These are phyloP conservation scores for Ganoderma resinaceum DNA, from an alignment of 1,284 basidiomycete genomes.

Conservation along the genomic window DNA sequence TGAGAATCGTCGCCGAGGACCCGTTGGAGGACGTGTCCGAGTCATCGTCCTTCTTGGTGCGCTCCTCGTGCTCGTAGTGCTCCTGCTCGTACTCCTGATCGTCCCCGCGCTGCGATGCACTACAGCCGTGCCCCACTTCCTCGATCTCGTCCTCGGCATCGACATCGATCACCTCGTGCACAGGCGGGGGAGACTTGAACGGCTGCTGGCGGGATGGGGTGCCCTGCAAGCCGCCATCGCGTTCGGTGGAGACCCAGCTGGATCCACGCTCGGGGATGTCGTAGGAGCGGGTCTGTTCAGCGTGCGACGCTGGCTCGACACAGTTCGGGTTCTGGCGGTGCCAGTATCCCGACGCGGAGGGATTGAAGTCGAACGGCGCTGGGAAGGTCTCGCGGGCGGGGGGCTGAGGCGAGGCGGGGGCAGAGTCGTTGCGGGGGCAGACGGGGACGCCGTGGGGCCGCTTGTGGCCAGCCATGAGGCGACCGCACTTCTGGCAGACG, in stretches of 20 bases:
- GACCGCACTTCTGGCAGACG: conserved; percentile 38
- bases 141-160: conserved; percentile 11
- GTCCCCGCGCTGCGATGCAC: not conserved
- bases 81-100: not conserved
- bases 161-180: conserved; percentile 15
- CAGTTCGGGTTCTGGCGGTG: conserved; percentile 38
- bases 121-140: not conserved
- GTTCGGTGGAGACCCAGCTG: conserved; percentile 39
- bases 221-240: conserved; percentile 26
- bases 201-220: conserved; percentile 9
- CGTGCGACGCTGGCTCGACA: conserved; percentile 26
- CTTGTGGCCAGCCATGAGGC: conserved; percentile 42
- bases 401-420: conserved; percentile 8
- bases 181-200: not conserved
- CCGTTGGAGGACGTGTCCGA: conserved; percentile 15
- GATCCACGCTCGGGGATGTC: conserved; percentile 11
- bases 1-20: conserved; percentile 15
- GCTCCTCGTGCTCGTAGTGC: not conserved
- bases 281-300: conserved; percentile 13
- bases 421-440: conserved; percentile 33
- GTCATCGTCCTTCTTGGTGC: not conserved
- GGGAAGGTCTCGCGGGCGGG: conserved; percentile 6
- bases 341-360: conserved; percentile 22
- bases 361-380: conserved; percentile 16
- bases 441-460: conserved; percentile 37